Base-by-base conservation (phyloP, 225 moss, liverwort and hornwort species). In the Anthoceros angustus region DNA sequence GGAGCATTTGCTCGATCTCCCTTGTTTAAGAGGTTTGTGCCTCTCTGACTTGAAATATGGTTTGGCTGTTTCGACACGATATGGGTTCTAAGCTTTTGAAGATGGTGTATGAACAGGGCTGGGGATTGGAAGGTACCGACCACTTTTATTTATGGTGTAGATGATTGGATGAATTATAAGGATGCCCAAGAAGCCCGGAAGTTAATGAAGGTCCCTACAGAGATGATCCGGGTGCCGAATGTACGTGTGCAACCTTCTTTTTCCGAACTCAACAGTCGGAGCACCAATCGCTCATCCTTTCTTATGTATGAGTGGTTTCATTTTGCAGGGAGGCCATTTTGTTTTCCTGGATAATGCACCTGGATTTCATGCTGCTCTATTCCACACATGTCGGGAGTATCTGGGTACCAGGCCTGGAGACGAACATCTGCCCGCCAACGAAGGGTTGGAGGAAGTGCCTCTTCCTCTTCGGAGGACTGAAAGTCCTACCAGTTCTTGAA, bases 301-400 rank as follows among this genome's bases (percentile, higher is more conserved):
- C 50, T 21, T 41, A 18, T 66, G 46, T n/a, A 15, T 25, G 9
- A 12, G 10, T 41, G 62, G n/a, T 40, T 40, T 18, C 23, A 70
- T 12, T 55, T 69, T 63, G 74, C 90, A 95, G 95, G 69, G 74
- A 66, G 95, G 95, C 63, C 95, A 95, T 68, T 95, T 91, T 4
- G 91, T 91, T 23, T 90, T 95, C 62, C 75, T 95, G 83, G 91
- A 91, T 71, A 91, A 95, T 50, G 86, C 88, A 55, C 83, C 82
- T 25, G 65, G 67, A 46, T 91, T 95, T 70, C 90, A 95, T 62
- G 77, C 86, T 7, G 85, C 91, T 12, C 64, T 95, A 40, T 21
- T 78, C 3, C 90, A 91, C 65, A 79, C 90, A 16, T 88, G 88
- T 67, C 78, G 91, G 43, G 77, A 73, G n/a, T 82, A 62, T 63